A percentile compares a stretch with the other conserved stretches of the same genome.
Evolutionary conservation across 1,284 basidiomycete species (phyloP).

Genomic region (Microbotryum scabiosae): DNA sequence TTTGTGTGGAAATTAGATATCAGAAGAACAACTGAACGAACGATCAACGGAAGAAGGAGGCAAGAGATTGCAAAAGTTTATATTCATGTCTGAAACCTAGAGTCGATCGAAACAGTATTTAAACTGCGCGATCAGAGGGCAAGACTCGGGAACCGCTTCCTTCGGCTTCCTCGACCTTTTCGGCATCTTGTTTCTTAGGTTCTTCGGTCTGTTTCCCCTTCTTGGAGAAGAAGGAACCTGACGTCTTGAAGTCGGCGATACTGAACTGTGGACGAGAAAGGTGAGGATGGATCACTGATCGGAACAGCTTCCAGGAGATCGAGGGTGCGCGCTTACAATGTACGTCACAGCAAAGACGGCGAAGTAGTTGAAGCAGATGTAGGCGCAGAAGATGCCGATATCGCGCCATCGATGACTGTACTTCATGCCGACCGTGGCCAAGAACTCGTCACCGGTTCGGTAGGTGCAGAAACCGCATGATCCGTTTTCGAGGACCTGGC

Average conservation of each 20-base stretch:
- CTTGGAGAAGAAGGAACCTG: neutral
- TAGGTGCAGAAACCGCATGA: constrained; percentile 40
- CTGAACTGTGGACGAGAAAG: neutral
- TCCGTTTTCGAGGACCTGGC: constrained; percentile 34
- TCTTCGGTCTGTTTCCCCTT: neutral
- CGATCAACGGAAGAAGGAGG: too few species aligned
- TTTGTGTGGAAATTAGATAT: too few species aligned
- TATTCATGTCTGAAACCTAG: too few species aligned
- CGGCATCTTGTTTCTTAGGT: too few species aligned
- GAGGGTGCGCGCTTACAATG: constrained; percentile 1
- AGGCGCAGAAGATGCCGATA: constrained; percentile 56
- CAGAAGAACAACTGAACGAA: too few species aligned
- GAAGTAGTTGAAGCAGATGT: constrained; percentile 35
- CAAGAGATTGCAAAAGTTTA: too few species aligned
- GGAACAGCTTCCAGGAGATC: too few species aligned
- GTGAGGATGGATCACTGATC: neutral
- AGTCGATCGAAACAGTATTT: too few species aligned
- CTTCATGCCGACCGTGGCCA: constrained; percentile 14
- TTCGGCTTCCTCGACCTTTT: too few species aligned
- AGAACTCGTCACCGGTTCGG: constrained; percentile 31
- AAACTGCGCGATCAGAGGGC: too few species aligned
- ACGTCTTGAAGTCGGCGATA: neutral
- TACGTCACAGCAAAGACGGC: constrained; percentile 15
- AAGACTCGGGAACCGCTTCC: too few species aligned
- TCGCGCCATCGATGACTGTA: constrained; percentile 49